Evolutionary conservation across 306 rosid species (phyloP), one percentile per base, ranked within the genome.

Genomic region (Trifolium repens): DNA sequence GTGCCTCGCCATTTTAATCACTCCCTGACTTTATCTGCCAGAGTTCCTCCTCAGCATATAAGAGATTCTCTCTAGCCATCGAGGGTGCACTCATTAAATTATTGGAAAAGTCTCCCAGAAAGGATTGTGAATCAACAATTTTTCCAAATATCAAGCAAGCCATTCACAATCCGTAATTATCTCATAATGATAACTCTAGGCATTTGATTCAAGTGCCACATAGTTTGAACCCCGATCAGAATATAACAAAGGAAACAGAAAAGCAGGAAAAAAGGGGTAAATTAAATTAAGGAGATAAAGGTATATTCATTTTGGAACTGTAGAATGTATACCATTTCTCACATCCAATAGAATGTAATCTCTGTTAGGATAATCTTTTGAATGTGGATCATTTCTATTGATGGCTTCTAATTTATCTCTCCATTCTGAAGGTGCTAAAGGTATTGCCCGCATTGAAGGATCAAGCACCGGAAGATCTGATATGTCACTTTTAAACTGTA

Each of bases 381-480:
- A 78, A 12, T 80, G 60, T 43, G 60, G 80, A 67, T 71, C 74
- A 64, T 42, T 78, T 67, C 71, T 75, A 69, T 79, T 82, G 62
- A 59, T 73, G 40, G 85, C 72, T 84, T 89, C 84, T 82, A 91
- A 83, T 84, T 76, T 87, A 44, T 85, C 72, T 78, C 88, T 87
- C 96, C 98, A 91, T 80, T 91, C 88, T 34, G 96, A 87, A 71
- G 98, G 97, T 19, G 79, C 72, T 72, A 94, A 79, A 22, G 89
- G 87, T 39, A 85, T 84, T 61, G 98, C 98, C 71, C 96, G 85
- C 91, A 85, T 86, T 26, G 91, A 89, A 87, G 92, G 79, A 72
- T 91, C 92, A 52, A 85, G 96, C 85, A 94, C 82, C 63, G 98
- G 90, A 86, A 94, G 96, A 81, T 89, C 86, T 50, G 91, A 82